phyloP scores from a whole-genome alignment of 1,284 basidiomycete species.

The Microbotryum lychnidis-dioicae region DNA sequence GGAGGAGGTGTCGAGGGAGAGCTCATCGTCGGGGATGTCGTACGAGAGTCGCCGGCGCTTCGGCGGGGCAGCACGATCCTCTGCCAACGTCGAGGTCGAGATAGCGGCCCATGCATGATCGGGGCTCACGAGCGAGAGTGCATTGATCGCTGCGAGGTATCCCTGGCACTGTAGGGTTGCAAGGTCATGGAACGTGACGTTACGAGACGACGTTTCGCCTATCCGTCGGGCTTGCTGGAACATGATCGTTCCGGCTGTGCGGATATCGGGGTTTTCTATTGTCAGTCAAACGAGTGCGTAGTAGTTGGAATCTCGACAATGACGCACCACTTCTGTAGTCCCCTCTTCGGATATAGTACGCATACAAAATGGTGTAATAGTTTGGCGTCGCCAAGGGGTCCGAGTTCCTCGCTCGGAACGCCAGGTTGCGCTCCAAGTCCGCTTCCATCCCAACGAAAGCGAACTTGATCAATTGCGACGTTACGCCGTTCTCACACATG shows the following conservation, averaged over 20 bases:
- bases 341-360: conserved; percentile 77
- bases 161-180: conserved; percentile 68
- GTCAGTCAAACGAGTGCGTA: conserved; percentile 12
- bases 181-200: conserved; percentile 48
- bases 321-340: conserved; percentile 77
- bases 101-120: conserved; percentile 73
- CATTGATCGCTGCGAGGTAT: conserved; percentile 80
- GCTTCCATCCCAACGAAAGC: conserved; percentile 78
- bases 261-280: conserved; percentile 5
- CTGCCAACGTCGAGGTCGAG: conserved; percentile 35
- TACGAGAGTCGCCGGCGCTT: conserved; percentile 64
- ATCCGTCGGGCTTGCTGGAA: conserved; percentile 83
- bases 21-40: conserved; percentile 69
- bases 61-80: conserved; percentile 37
- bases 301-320: background rate
- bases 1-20: conserved; percentile 41
- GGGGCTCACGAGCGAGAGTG: conserved; percentile 69
- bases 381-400: conserved; percentile 77
- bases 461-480: conserved; percentile 68
- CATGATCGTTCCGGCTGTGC: conserved; percentile 77
- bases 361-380: conserved; percentile 89
- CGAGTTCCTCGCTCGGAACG: conserved; percentile 89
- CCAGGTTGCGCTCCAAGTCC: conserved; percentile 79
- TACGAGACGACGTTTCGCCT: conserved; percentile 49
- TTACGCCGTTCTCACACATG: conserved; percentile 85